Conservation (phyloP, 441 rosid genomes). For the Daphne laureola region DNA sequence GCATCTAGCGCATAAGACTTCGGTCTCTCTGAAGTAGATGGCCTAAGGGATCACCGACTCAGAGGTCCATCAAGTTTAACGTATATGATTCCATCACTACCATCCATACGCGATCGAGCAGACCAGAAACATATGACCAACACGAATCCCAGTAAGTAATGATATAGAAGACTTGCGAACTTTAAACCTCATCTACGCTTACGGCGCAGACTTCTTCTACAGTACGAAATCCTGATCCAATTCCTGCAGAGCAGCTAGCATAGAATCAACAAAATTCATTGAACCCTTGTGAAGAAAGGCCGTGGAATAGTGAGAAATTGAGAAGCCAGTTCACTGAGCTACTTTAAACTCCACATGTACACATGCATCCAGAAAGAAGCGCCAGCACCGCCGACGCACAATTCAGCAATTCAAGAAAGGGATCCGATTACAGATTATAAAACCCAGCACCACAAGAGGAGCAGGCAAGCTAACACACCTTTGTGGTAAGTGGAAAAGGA, state of each 20-base stretch:
- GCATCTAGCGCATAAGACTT: slow-evolving; percentile 10
- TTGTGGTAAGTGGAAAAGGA: background rate
- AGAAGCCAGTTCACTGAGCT: too few relatives aligned
- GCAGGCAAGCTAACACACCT: background rate
- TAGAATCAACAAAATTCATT: too few relatives aligned
- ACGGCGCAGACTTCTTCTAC: too few relatives aligned
- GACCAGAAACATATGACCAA: slow-evolving; percentile 6
- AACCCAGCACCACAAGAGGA: slow-evolving; percentile 3
- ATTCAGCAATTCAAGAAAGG: slow-evolving; percentile 15
- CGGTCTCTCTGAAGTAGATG: slow-evolving; percentile 15
- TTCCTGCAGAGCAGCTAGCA: too few relatives aligned
- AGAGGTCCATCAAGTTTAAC: slow-evolving; percentile 1
- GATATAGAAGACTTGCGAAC: background rate
- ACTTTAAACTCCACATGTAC: background rate
- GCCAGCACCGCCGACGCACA: slow-evolving; percentile 11
- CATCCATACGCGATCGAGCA: slow-evolving; percentile 1
- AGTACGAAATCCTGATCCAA: too few relatives aligned
- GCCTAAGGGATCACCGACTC: slow-evolving; percentile 13
- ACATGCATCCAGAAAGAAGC: background rate
- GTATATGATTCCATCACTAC: background rate
- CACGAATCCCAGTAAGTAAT: slow-evolving; percentile 8
- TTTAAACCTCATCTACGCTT: background rate
- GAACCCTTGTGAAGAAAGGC: too few relatives aligned
- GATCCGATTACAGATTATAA: slow-evolving; percentile 14
- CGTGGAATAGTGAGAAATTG: too few relatives aligned